These are phyloP conservation scores for Cephalotrichum gorgonifer DNA, from an alignment of 2,329 filamentous ascomycete genomes.

Conservation along the genomic window DNA sequence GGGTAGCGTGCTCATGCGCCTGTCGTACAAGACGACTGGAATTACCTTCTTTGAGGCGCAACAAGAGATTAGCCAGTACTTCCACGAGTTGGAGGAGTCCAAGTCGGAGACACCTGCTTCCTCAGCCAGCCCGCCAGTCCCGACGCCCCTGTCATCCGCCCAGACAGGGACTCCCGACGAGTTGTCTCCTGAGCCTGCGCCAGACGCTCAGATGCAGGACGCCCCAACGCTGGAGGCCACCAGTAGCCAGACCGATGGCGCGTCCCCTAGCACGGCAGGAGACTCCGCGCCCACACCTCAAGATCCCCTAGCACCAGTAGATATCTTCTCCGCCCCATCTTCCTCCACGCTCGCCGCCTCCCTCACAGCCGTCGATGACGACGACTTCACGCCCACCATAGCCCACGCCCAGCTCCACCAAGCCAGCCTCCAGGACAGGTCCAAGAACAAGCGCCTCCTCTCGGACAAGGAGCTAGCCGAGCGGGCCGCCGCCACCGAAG, in stretches of 20 bases:
- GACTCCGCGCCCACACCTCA: slow-evolving; percentile 8
- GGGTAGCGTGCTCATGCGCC: slow-evolving; percentile 67
- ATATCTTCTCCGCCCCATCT: slow-evolving; percentile 69
- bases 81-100: slow-evolving; percentile 33
- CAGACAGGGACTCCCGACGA: slow-evolving; percentile 2
- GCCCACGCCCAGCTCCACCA: slow-evolving; percentile 70
- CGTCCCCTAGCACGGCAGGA: slow-evolving; percentile 11
- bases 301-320: slow-evolving; percentile 41
- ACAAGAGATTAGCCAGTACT: slow-evolving; percentile 67
- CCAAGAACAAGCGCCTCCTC: slow-evolving; percentile 65
- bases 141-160: slow-evolving; percentile 7
- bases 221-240: slow-evolving; percentile 12
- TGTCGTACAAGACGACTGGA: slow-evolving; percentile 67
- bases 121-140: slow-evolving; percentile 10
- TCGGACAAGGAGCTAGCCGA: slow-evolving; percentile 76
- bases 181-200: background rate
- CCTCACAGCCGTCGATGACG: slow-evolving; percentile 42
- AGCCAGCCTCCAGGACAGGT: slow-evolving; percentile 47
- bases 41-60: slow-evolving; percentile 79
- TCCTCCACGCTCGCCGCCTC: slow-evolving; percentile 69
- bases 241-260: slow-evolving; percentile 5
- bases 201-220: background rate
- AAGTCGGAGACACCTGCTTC: slow-evolving; percentile 6
- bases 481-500: slow-evolving; percentile 53
- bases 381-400: slow-evolving; percentile 67